These are phyloP conservation scores for Malassezia japonica DNA, from an alignment of 1,284 basidiomycete genomes.

Conservation along the genomic window DNA sequence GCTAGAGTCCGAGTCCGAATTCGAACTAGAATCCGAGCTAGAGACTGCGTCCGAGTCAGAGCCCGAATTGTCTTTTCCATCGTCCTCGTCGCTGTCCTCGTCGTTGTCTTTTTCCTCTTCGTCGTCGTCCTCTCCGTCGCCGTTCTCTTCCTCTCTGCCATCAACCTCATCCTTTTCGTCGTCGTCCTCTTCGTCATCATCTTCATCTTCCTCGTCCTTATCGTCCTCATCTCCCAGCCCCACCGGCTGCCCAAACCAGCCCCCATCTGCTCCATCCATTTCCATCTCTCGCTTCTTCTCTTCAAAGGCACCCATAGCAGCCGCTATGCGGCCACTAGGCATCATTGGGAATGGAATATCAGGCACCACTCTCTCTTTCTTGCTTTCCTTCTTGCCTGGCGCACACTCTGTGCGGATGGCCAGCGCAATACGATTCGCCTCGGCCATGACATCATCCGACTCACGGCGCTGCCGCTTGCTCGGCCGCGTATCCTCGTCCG, in stretches of 20 bases:
- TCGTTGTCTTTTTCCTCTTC: no score
- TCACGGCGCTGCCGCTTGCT: not conserved
- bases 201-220: no score
- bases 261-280: no score
- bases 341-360: not conserved
- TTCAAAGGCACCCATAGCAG: conserved; percentile 5
- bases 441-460: conserved; percentile 3
- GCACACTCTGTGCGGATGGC: conserved; percentile 11
- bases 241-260: no score
- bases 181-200: no score
- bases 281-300: not conserved
- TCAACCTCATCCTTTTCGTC: no score
- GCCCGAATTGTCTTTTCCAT: conserved; percentile 10
- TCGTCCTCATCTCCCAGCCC: no score
- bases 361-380: no score
- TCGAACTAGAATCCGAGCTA: not conserved
- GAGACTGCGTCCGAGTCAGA: not conserved
- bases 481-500: not conserved
- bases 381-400: no score
- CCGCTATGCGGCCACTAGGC: not conserved
- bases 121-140: no score
- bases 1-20: conserved; percentile 7
- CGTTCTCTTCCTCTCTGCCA: no score
- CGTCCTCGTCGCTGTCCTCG: not conserved
- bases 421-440: conserved; percentile 11